A percentile compares a stretch with the other conserved stretches of the same genome.
Evolutionary conservation across 225 moss, liverwort and hornwort genomes (phyloP).

Genomic region (Straminergon stramineum): DNA sequence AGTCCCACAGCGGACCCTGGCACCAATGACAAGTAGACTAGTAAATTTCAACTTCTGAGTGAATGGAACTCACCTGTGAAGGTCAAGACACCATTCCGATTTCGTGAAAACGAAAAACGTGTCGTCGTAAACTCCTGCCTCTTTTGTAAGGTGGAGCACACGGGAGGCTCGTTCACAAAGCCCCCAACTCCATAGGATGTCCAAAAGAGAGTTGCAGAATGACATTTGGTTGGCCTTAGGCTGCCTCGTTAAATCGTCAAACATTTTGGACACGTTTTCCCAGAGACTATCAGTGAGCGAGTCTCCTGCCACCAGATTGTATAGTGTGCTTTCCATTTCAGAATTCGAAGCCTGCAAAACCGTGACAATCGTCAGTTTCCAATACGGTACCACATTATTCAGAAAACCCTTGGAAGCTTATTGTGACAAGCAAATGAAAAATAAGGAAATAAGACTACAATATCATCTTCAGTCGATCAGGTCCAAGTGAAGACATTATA

Average conservation of each 20-base stretch:
- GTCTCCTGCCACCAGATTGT: constrained; percentile 32
- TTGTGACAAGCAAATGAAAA: neutral
- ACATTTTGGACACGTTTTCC: constrained; percentile 33
- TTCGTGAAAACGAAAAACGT: constrained; percentile 29
- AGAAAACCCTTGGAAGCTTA: neutral
- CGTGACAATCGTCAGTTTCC: neutral
- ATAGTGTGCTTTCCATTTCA: constrained; percentile 48
- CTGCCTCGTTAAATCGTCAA: constrained; percentile 28
- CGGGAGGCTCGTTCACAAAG: constrained; percentile 56
- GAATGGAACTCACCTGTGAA: constrained; percentile 40
- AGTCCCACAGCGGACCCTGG: neutral
- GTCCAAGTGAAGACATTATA: neutral
- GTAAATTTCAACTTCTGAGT: neutral
- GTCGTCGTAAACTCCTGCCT: constrained; percentile 47
- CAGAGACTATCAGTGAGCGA: constrained; percentile 3
- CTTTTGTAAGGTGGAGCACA: constrained; percentile 45
- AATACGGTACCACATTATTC: neutral
- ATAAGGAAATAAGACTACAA: neutral
- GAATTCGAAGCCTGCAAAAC: constrained; percentile 30
- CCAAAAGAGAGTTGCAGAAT: constrained; percentile 75
- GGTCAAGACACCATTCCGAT: constrained; percentile 77
- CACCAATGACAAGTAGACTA: neutral
- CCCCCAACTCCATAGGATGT: constrained; percentile 65
- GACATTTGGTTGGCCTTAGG: constrained; percentile 39
- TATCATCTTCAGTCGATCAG: neutral